A percentile compares a stretch with the other conserved stretches of the same genome.
These are phyloP conservation scores for Fistulina hepatica DNA, from an alignment of 1,284 basidiomycete genomes.

Conservation along the genomic window DNA sequence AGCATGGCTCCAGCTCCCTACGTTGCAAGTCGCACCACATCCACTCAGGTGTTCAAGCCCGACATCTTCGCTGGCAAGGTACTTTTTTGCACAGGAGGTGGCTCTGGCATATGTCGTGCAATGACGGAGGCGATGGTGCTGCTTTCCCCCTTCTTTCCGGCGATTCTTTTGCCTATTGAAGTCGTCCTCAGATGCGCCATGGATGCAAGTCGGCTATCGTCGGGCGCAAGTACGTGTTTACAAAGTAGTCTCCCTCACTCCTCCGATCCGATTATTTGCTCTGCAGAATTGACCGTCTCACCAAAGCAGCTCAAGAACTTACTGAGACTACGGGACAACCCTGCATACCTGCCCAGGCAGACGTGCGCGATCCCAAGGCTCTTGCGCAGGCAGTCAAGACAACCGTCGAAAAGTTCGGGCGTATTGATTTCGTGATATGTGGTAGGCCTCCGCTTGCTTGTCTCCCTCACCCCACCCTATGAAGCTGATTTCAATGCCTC, in stretches of 20 bases:
- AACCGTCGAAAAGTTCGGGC: conserved; percentile 70
- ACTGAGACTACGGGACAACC: conserved; percentile 54
- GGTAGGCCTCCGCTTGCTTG: too few relatives aligned
- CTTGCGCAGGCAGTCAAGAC: conserved; percentile 69
- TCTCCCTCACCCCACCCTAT: background rate
- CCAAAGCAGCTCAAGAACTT: conserved; percentile 62
- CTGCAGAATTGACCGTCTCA: conserved; percentile 64
- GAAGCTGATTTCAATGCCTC: conserved; percentile 1
- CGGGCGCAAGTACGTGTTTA: conserved; percentile 66
- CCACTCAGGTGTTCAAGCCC: conserved; percentile 57
- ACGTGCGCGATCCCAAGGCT: conserved; percentile 72
- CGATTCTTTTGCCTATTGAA: conserved; percentile 3
- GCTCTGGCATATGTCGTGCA: conserved; percentile 85
- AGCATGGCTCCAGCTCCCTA: conserved; percentile 30
- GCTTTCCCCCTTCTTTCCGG: conserved; percentile 3
- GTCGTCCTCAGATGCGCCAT: conserved; percentile 64
- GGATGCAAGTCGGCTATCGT: conserved; percentile 77
- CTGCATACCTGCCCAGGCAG: conserved; percentile 71
- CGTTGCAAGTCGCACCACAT: conserved; percentile 37
- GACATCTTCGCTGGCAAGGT: conserved; percentile 90
- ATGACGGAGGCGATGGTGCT: conserved; percentile 76
- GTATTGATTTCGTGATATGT: conserved; percentile 92
- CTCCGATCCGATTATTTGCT: conserved; percentile 1
- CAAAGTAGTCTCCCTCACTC: conserved; percentile 2
- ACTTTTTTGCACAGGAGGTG: conserved; percentile 85